These are phyloP conservation scores for Metschnikowia anglica DNA, from an alignment of 805 yeast genomes.

Conservation along the genomic window DNA sequence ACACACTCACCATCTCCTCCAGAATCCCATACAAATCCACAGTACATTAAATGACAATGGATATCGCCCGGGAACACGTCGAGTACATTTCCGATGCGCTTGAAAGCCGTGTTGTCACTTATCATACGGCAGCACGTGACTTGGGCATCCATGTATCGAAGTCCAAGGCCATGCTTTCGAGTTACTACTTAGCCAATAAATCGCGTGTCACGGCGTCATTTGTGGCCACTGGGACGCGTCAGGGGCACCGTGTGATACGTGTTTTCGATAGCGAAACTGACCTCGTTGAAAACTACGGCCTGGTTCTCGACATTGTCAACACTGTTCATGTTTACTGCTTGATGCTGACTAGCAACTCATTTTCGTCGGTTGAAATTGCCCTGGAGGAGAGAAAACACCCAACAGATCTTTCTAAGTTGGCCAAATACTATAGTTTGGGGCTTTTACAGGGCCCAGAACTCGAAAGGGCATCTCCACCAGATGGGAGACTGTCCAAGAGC, in stretches of 20 bases:
- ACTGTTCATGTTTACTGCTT: constrained; percentile 44
- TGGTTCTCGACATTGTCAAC: constrained; percentile 28
- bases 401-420: constrained; percentile 17
- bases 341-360: constrained; percentile 18
- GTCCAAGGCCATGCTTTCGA: constrained; percentile 40
- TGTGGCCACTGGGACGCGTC: constrained; percentile 39
- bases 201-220: constrained; percentile 40
- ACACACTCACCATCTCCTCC: not conserved
- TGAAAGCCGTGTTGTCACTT: constrained; percentile 32
- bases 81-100: constrained; percentile 29
- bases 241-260: constrained; percentile 20
- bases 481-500: too few relatives aligned
- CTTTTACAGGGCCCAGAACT: constrained; percentile 34
- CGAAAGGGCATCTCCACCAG: not conserved
- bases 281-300: constrained; percentile 24
- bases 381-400: constrained; percentile 20
- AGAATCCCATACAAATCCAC: not conserved
- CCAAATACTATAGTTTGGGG: constrained; percentile 28
- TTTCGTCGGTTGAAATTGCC: constrained; percentile 17
- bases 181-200: constrained; percentile 38
- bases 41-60: constrained; percentile 32
- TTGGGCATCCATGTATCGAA: constrained; percentile 36
- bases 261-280: constrained; percentile 25
- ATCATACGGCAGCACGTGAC: constrained; percentile 41
- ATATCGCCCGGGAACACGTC: constrained; percentile 27